Evolutionary conservation across 495 filamentous ascomycete genomes (phyloP).

Genomic region (Aspergillus asperescens): DNA sequence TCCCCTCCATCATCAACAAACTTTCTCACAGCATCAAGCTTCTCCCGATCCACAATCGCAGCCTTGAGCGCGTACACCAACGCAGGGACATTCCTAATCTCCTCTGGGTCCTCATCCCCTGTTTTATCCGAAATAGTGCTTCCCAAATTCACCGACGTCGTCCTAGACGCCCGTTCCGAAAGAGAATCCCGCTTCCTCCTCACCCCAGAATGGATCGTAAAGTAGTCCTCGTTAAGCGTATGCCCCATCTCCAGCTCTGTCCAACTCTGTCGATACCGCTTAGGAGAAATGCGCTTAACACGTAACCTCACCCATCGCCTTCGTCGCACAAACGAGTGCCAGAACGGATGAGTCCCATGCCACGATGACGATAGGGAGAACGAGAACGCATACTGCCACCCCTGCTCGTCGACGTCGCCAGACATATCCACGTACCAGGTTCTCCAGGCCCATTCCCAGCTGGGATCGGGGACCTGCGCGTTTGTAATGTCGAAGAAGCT

Average conservation of each 20-base stretch:
- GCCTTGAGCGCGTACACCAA: slow-evolving; percentile 60
- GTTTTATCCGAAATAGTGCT: slow-evolving; percentile 24
- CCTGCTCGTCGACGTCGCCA: slow-evolving; percentile 81
- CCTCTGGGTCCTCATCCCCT: slow-evolving; percentile 41
- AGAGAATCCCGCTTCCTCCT: slow-evolving; percentile 39
- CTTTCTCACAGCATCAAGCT: slow-evolving; percentile 68
- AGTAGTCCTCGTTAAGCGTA: slow-evolving; percentile 77
- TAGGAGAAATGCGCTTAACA: slow-evolving; percentile 45
- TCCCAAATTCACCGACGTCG: slow-evolving; percentile 31
- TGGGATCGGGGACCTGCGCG: slow-evolving; percentile 89
- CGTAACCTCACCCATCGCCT: slow-evolving; percentile 84
- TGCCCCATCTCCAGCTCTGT: slow-evolving; percentile 46
- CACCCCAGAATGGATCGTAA: slow-evolving; percentile 60
- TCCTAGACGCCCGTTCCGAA: slow-evolving; percentile 25
- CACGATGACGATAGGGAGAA: slow-evolving; percentile 71
- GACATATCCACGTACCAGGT: slow-evolving; percentile 92
- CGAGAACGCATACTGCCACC: slow-evolving; percentile 91
- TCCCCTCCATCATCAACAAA: slow-evolving; percentile 78
- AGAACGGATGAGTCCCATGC: slow-evolving; percentile 90
- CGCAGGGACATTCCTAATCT: slow-evolving; percentile 60
- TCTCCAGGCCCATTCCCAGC: slow-evolving; percentile 94
- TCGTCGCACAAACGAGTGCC: slow-evolving; percentile 84
- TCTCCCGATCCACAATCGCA: slow-evolving; percentile 82
- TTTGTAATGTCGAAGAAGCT: slow-evolving; percentile 84
- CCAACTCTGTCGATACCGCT: slow-evolving; percentile 21